Percentiles rank a stretch among this genome's conserved stretches.
phyloP scores from a whole-genome alignment of 257 asterid genomes.

The Agastache rugosa region DNA sequence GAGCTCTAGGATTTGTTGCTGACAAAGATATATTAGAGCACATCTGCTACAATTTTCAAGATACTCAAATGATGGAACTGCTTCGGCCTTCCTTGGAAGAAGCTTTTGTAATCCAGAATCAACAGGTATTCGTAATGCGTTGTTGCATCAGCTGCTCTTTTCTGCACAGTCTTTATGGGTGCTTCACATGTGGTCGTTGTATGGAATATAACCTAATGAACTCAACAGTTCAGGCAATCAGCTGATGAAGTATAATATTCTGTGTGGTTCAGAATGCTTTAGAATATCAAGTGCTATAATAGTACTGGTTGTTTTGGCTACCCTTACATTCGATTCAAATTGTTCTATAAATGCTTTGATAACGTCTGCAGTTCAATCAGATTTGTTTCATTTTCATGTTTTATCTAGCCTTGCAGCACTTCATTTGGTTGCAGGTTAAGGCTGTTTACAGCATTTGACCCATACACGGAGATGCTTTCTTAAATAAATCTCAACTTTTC shows the following conservation, averaged over 20 bases:
- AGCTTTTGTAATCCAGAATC: constrained; percentile 98
- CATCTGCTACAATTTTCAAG: constrained; percentile 89
- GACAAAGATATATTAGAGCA: constrained; percentile 97
- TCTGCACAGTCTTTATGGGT: constrained; percentile 14
- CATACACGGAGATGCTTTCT: background rate
- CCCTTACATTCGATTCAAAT: background rate
- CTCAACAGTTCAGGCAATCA: background rate
- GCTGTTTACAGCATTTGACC: background rate
- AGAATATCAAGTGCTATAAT: background rate
- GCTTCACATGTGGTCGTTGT: constrained; percentile 17
- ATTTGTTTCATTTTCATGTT: background rate
- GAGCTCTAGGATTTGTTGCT: constrained; percentile 96
- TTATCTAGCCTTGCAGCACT: background rate
- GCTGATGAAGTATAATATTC: background rate
- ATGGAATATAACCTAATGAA: background rate
- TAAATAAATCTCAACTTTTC: background rate
- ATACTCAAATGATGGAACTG: constrained; percentile 98
- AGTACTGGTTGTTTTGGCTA: background rate
- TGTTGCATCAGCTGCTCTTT: constrained; percentile 22
- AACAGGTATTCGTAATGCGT: constrained; percentile 59
- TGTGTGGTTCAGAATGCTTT: constrained; percentile 1
- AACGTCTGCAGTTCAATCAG: background rate
- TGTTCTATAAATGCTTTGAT: constrained; percentile 8
- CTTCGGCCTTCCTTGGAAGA: constrained; percentile 96
- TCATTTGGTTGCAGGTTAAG: constrained; percentile 2